Base-by-base conservation (phyloP, 1,284 basidiomycete genomes). In the Ceratobasidium sp. region DNA sequence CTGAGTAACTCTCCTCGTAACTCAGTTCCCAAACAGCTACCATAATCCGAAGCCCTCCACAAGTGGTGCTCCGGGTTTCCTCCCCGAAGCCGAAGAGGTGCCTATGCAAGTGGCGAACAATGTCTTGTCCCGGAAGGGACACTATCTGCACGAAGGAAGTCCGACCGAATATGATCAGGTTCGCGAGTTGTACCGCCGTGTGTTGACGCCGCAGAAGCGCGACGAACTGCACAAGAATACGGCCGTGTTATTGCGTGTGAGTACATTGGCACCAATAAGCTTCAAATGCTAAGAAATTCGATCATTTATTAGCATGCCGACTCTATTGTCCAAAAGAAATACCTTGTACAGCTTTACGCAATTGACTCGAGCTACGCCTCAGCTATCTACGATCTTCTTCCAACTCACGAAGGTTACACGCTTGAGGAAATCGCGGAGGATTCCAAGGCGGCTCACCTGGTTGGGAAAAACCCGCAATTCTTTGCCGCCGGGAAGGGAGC, bases 171-270 rank as follows among this genome's bases (percentile, higher is more conserved):
- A 85, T 72, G 81, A 83, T 55, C 84, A 84, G 73, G 82, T 83
- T 33, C 77, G 84, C 53, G 84, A 83, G 77, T 81, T 84, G 9
- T 85, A 85, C 80, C 77, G 72, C 13, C 79, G 83, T 26, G 83
- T 84, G 64, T 80, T 85, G 81, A 82, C 82, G 20, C 80, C 79
- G 9, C 78, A 79, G 51, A 81, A 84, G 80, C 77, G 84, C 49
- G 80, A 82, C 39, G 83, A 84, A 72, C 76, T 84, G 26, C 84
- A 84, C 81, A 73, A 77, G n/a, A 84, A 85, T 80, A 85, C 83
- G 7, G 83, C 83, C 26, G 78, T 82, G 46, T 78, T 85, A 23
- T 81, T 84, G 49, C 79, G 80, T 61, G 82, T 82, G 56, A 77
- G 81, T 79, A 33, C 4, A 33, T 33, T 33, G 33, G 15, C 39